Evolutionary conservation across 495 filamentous ascomycete species (phyloP), one percentile per base, ranked within the genome.

Genomic region (Daldinia bambusicola): DNA sequence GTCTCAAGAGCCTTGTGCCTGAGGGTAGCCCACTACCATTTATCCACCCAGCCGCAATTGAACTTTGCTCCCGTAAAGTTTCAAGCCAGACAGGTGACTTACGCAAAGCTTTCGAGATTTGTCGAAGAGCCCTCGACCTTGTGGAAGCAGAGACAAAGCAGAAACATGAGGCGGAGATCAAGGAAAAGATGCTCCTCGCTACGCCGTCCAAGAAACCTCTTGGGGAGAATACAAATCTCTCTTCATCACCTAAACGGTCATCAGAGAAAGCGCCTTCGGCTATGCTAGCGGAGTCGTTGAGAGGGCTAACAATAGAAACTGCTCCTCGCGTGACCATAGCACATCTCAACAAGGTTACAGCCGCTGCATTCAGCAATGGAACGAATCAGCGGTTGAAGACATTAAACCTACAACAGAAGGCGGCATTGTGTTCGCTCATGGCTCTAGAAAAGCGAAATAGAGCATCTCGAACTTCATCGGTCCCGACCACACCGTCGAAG

Each of bases 321-420:
- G 95, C 95, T 7, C 95, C 95, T 9, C 89, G 94, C 43, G 96
- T 93, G 50, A 91, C 87, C 36, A 97, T 98, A 68, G 89, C 89
- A 1, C 96, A 99, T 72, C 87, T 99, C 53, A 95, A 94, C 67
- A 92, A 92, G 56, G 89, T 98, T 67, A 93, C 96, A 0, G 90
- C 95, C 0, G 85, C 92, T 0, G 89, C 92, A 16, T 95, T 98
- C 70, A 90, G 92, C 71, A 92, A 97, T 71, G 93, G 93, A 37
- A 89, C 93, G 12, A 85, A 83, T 10, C 92, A 97, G 67, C 87
- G 95, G 60, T 86, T 99, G 6, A 90, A 92, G 79, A 88, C 88
- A 1, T 85, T 99, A 48, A 98, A 98, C 74, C 85, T 98, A 0
- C 95, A 99, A 72, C 96, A 98, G 82, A 99, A 97, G 79, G 95